A percentile compares a stretch with the other conserved stretches of the same genome.
Conservation (phyloP, 1,139 yeast species). For the Ogataea hybrid region DNA sequence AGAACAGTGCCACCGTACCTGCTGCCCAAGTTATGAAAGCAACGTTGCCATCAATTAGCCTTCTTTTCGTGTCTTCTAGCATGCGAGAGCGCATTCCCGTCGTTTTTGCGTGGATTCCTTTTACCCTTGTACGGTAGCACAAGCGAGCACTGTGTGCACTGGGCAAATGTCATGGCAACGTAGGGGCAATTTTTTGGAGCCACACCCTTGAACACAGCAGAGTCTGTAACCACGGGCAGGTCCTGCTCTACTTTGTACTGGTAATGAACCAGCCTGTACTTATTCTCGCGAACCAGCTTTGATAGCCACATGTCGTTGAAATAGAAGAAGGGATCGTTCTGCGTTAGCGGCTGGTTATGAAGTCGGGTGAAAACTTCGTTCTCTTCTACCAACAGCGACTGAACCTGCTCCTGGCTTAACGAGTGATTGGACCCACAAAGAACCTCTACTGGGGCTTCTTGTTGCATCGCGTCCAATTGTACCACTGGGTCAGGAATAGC, state of each 20-base stretch:
- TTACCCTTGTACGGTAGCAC: constrained; percentile 9
- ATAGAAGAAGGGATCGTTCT: constrained; percentile 6
- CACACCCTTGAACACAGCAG: neutral
- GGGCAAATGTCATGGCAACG: constrained; percentile 11
- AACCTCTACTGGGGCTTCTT: too few relatives aligned
- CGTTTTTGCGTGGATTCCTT: constrained; percentile 10
- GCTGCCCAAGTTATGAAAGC: too few relatives aligned
- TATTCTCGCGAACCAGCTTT: constrained; percentile 6
- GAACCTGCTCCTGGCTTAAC: neutral
- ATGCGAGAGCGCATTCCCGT: constrained; percentile 12
- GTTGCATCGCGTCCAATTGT: neutral
- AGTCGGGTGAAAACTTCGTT: constrained; percentile 1
- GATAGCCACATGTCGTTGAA: constrained; percentile 13
- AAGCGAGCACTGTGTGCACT: constrained; percentile 8
- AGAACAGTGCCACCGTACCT: too few relatives aligned
- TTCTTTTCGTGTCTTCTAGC: constrained; percentile 6
- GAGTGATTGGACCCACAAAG: neutral
- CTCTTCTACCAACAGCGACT: constrained; percentile 2
- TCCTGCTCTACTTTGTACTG: constrained; percentile 4
- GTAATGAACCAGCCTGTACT: constrained; percentile 9
- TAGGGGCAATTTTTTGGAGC: constrained; percentile 9
- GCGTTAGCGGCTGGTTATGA: neutral
- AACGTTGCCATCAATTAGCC: too few relatives aligned
- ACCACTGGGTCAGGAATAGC: neutral
- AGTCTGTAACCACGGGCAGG: neutral